Evolutionary conservation across 208 protist species (phyloP).

Genomic region (Acanthamoeba quina): DNA sequence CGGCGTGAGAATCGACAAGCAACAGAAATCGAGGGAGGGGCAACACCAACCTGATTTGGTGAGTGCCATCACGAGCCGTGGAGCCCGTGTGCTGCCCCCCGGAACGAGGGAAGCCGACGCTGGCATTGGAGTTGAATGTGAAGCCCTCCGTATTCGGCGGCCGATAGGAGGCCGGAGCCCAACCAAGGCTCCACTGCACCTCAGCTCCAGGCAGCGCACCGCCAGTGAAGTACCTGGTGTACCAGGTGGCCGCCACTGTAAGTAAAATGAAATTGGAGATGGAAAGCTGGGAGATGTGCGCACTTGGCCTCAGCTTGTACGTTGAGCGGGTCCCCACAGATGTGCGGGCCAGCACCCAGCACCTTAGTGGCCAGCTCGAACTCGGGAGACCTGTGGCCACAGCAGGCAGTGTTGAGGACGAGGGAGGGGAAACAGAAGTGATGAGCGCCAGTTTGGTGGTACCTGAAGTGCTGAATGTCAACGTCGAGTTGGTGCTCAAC

Average conservation of each 20-base stretch:
- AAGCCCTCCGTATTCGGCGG: constrained; percentile 13
- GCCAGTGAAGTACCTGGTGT: constrained; percentile 61
- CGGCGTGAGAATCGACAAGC: background rate
- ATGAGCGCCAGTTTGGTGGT: background rate
- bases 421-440: background rate
- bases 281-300: background rate
- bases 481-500: background rate
- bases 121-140: background rate
- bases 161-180: background rate
- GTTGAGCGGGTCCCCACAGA: background rate
- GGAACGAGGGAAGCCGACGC: background rate
- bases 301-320: constrained; percentile 22
- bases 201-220: background rate
- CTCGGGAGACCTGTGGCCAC: background rate
- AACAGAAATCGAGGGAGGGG: background rate
- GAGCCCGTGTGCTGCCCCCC: background rate
- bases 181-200: background rate
- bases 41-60: background rate
- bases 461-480: constrained; percentile 25
- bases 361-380: constrained; percentile 28
- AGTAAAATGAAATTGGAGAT: background rate
- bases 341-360: background rate
- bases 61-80: background rate
- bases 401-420: background rate
- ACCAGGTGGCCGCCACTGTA: background rate